phyloP scores from a whole-genome alignment of 257 asterid species.

The Solanum ossicruentum region DNA sequence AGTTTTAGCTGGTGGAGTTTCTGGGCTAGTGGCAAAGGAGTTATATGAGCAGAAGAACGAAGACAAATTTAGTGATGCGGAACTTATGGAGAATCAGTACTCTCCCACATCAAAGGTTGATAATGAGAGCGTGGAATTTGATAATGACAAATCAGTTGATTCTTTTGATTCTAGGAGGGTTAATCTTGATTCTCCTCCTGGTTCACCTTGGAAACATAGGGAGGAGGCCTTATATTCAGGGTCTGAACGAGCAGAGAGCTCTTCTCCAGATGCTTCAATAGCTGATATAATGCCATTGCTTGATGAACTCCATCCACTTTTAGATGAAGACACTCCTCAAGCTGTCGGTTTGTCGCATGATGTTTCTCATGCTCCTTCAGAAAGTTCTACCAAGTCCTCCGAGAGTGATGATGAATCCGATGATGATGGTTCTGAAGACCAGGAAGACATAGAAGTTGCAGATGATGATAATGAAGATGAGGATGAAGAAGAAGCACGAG shows the following conservation, averaged over 20 bases:
- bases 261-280: slow-evolving; percentile 83
- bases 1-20: slow-evolving; percentile 25
- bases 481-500: slow-evolving; percentile 46
- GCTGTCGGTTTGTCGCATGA: slow-evolving; percentile 19
- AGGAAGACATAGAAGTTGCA: slow-evolving; percentile 32
- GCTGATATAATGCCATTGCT: slow-evolving; percentile 88
- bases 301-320: slow-evolving; percentile 79
- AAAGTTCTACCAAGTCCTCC: slow-evolving; percentile 19
- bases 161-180: neutral
- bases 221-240: slow-evolving; percentile 22
- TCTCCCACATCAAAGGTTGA: neutral
- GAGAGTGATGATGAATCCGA: slow-evolving; percentile 36
- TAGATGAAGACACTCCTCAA: slow-evolving; percentile 47
- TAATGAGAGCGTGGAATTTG: neutral
- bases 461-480: slow-evolving; percentile 31
- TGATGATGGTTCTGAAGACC: slow-evolving; percentile 40
- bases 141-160: neutral
- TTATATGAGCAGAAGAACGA: neutral
- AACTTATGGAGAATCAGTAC: slow-evolving; percentile 11
- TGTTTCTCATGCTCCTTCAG: slow-evolving; percentile 39
- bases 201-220: slow-evolving; percentile 25
- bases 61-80: slow-evolving; percentile 4
- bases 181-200: slow-evolving; percentile 22
- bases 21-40: slow-evolving; percentile 6
- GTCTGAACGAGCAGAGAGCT: slow-evolving; percentile 72